Evolutionary conservation across 164 flowering plant species (phyloP).

Genomic region (Vitis cinerea): DNA sequence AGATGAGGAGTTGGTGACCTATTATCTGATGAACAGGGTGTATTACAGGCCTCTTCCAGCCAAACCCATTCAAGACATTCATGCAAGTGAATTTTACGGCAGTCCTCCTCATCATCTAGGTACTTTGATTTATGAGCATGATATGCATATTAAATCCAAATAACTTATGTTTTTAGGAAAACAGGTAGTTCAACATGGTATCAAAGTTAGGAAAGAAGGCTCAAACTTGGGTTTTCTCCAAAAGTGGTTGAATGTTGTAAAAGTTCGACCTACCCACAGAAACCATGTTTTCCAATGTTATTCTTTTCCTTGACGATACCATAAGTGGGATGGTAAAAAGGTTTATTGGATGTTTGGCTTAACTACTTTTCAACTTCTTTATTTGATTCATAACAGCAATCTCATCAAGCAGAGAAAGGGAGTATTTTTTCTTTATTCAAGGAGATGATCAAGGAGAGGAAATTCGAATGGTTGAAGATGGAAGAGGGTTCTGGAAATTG

Average conservation of each 20-base stretch:
- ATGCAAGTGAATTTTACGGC: slow-evolving; percentile 3
- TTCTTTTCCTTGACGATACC: too few species aligned
- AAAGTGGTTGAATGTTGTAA: too few species aligned
- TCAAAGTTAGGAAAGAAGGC: too few species aligned
- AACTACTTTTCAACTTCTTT: not conserved
- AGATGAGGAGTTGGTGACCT: slow-evolving; percentile 11
- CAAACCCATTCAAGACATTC: not conserved
- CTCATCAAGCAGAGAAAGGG: not conserved
- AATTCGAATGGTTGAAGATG: slow-evolving; percentile 2
- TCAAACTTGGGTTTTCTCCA: too few species aligned
- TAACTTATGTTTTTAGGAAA: too few species aligned
- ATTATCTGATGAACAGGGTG: slow-evolving; percentile 10
- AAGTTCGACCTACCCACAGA: too few species aligned
- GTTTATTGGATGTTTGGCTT: too few species aligned
- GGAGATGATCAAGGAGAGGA: not conserved
- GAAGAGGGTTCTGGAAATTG: slow-evolving; percentile 3
- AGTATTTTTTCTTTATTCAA: slow-evolving; percentile 5
- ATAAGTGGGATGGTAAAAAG: too few species aligned
- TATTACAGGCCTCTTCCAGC: not conserved
- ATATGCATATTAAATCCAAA: not conserved
- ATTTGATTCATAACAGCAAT: not conserved
- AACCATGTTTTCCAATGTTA: too few species aligned
- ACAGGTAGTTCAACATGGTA: too few species aligned
- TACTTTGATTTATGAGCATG: not conserved
- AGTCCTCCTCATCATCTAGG: slow-evolving; percentile 5